Base-by-base conservation (phyloP, 129 eudicot genomes). In the Scalesia atractyloides region DNA sequence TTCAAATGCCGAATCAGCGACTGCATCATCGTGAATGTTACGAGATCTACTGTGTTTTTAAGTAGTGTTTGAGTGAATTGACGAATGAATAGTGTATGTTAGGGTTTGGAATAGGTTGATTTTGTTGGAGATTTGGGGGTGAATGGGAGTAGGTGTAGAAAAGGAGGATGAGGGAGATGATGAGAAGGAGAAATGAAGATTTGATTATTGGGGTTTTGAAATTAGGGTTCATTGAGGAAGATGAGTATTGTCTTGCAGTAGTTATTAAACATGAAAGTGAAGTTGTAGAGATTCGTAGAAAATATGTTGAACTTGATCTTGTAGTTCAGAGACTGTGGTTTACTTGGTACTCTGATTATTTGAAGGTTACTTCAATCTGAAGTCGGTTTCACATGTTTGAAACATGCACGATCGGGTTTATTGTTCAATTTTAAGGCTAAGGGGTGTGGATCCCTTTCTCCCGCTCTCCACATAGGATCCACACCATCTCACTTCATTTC, bases 81-180 rank as follows among this genome's bases (percentile, higher is more conserved):
- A 88, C 88, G 80, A 94, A 90, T 10, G 97, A 94, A 68, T 86
- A 84, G 5, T 94, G 85, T 72, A 81, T 68, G 5, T 59, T 80
- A 63, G 81, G 64, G 41, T 63, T 52, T 66, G 19, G 14, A 18
- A 74, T 72, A 66, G 5, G 64, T 72, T 69, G 83, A 26, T n/a
- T 64, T 64, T 8, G 64, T 36, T 64, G 39, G 76, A 24, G 26
- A 24, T 24, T 39, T 2, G 85, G 61, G 75, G 87, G 70, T 60
- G 84, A 48, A 51, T 92, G 61, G 9, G 88, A 70, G 69, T 56
- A 70, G 30, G 82, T 73, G 85, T 76, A 84, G 76, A 79, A 66
- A 76, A 94, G 60, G 81, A 94, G 66, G 9, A 79, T 57, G 79
- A 92, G 78, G 10, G 77, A 73, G 56, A 84, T 51, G 13, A 69